A percentile compares a stretch with the other conserved stretches of the same genome.
phyloP scores from a whole-genome alignment of 345 rosid species.

The Abelmoschus esculentus region DNA sequence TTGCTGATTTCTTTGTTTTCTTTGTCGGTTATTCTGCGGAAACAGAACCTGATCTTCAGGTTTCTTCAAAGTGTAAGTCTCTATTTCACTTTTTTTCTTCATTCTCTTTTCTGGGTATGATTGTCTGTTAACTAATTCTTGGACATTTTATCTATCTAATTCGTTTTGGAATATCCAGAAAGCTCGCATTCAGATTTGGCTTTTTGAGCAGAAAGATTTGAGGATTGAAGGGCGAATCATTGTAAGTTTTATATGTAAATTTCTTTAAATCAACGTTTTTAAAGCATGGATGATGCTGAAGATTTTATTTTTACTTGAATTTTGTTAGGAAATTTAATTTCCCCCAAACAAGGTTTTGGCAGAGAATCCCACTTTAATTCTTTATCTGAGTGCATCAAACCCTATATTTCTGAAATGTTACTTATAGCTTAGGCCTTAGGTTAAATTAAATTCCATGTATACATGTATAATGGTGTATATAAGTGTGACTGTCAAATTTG shows the following conservation, averaged over 20 bases:
- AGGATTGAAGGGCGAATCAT: conserved; percentile 66
- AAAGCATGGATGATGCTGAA: neutral
- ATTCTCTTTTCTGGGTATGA: neutral
- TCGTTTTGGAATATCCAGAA: conserved; percentile 35
- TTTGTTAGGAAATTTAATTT: neutral
- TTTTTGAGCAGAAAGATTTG: conserved; percentile 89
- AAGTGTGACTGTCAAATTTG: neutral
- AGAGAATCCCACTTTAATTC: neutral
- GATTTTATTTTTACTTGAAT: neutral
- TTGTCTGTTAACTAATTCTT: neutral
- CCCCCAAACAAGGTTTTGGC: too few species aligned
- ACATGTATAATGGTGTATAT: neutral
- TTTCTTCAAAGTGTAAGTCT: conserved; percentile 83
- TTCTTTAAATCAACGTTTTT: neutral
- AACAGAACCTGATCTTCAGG: conserved; percentile 89
- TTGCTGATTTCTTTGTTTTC: neutral
- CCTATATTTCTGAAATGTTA: neutral
- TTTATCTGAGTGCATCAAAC: neutral
- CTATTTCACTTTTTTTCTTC: neutral
- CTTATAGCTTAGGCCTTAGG: neutral
- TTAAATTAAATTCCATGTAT: neutral
- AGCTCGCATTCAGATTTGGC: conserved; percentile 97
- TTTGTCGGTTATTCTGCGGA: neutral
- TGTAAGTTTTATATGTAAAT: neutral
- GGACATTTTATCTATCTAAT: neutral